These are phyloP conservation scores for Mentha longifolia DNA, from an alignment of 257 asterid species.

Conservation along the genomic window DNA sequence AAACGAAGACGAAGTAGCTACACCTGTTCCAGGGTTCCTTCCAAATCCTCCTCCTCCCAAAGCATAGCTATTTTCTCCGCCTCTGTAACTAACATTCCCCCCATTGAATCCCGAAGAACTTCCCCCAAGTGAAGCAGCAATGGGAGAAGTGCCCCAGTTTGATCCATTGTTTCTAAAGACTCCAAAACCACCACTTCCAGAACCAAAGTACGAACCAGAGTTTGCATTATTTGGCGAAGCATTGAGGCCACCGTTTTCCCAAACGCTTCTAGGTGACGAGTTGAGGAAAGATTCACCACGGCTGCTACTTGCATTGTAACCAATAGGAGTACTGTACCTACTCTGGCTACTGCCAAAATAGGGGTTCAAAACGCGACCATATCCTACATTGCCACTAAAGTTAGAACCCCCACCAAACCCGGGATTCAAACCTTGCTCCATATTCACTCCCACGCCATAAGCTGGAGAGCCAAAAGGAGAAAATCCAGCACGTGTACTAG, in stretches of 20 bases:
- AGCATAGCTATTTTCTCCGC: conserved; percentile 51
- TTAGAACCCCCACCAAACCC: conserved; percentile 51
- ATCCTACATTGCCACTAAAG: conserved; percentile 48
- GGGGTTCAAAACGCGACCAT: conserved; percentile 68
- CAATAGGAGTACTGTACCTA: conserved; percentile 76
- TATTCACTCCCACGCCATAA: conserved; percentile 70
- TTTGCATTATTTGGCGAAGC: conserved; percentile 39
- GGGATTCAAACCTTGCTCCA: conserved; percentile 52
- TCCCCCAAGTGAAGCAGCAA: conserved; percentile 42
- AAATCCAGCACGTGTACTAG: conserved; percentile 48
- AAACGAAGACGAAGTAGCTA: conserved; percentile 44
- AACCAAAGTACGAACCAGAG: conserved; percentile 52
- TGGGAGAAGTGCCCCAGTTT: conserved; percentile 56
- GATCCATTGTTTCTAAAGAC: conserved; percentile 49
- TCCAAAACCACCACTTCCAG: conserved; percentile 54
- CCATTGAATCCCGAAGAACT: conserved; percentile 39
- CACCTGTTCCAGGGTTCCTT: conserved; percentile 43
- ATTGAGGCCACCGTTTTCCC: conserved; percentile 61
- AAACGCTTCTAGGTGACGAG: conserved; percentile 63
- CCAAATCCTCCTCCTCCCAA: conserved; percentile 52
- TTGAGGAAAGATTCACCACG: conserved; percentile 59
- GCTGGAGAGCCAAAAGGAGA: conserved; percentile 55
- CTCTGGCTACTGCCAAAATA: conserved; percentile 56
- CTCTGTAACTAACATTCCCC: conserved; percentile 52
- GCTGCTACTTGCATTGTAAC: conserved; percentile 56